phyloP scores from a whole-genome alignment of 2,329 filamentous ascomycete species.

The Stachybotrys chartarum region DNA sequence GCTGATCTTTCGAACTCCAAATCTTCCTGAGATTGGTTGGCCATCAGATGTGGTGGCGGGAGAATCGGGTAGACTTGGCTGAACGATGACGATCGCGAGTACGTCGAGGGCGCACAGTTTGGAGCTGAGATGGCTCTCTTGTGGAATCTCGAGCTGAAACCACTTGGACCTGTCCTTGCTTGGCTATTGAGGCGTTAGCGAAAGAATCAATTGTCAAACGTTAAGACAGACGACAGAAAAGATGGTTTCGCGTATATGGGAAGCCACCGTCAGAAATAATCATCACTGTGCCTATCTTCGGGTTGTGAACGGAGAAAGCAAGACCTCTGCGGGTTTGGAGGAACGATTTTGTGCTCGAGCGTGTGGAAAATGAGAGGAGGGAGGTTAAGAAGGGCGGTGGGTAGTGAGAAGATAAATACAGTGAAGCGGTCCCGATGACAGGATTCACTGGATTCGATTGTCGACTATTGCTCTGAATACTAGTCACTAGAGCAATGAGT shows the following conservation, averaged over 20 bases:
- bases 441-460: background rate
- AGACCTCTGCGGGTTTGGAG: background rate
- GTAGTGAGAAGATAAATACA: background rate
- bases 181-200: background rate
- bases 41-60: conserved; percentile 10
- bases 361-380: too few species aligned
- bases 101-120: conserved; percentile 25
- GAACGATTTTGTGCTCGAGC: background rate
- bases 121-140: conserved; percentile 45
- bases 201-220: background rate
- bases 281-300: background rate
- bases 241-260: too few species aligned
- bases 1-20: background rate
- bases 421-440: background rate
- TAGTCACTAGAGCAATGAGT: too few species aligned
- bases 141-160: conserved; percentile 24
- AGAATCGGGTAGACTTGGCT: conserved; percentile 9
- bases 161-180: background rate
- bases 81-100: background rate
- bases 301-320: background rate
- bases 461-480: too few species aligned
- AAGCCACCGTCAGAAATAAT: too few species aligned
- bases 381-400: background rate
- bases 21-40: background rate
- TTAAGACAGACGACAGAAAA: background rate